Percentiles rank a stretch among this genome's conserved stretches.
phyloP scores from a whole-genome alignment of 768 basidiomycete genomes.

The Suillus clintonianus region DNA sequence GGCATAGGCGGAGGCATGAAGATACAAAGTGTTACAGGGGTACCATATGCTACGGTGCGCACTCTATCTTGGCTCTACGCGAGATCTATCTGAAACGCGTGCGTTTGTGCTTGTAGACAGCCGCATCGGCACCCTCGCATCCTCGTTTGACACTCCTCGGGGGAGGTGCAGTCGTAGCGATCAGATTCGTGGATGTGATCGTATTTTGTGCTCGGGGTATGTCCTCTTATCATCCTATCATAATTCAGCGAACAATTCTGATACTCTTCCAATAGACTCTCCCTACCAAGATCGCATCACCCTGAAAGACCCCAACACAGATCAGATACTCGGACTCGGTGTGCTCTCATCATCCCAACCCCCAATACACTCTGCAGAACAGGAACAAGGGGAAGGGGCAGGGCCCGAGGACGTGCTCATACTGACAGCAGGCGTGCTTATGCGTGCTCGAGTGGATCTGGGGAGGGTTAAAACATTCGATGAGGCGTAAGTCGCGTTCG shows the following conservation, averaged over 20 bases:
- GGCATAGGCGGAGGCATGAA: slow-evolving; percentile 39
- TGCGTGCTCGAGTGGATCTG: slow-evolving; percentile 63
- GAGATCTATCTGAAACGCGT: neutral
- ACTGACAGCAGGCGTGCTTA: slow-evolving; percentile 68
- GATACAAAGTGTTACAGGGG: slow-evolving; percentile 51
- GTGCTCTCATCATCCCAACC: slow-evolving; percentile 34
- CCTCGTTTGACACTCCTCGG: slow-evolving; percentile 63
- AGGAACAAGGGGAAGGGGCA: slow-evolving; percentile 8
- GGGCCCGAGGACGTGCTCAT: slow-evolving; percentile 19
- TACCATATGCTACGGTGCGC: slow-evolving; percentile 75
- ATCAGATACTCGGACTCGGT: slow-evolving; percentile 72
- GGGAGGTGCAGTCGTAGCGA: slow-evolving; percentile 58
- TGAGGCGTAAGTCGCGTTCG: slow-evolving; percentile 51
- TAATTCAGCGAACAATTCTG: neutral
- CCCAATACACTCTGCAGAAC: slow-evolving; percentile 17
- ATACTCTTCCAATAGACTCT: slow-evolving; percentile 46
- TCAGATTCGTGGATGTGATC: slow-evolving; percentile 79
- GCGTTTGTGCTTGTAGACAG: slow-evolving; percentile 44
- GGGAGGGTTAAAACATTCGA: slow-evolving; percentile 64
- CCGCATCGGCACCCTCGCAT: slow-evolving; percentile 69
- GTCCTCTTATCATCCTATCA: neutral
- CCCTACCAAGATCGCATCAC: slow-evolving; percentile 73
- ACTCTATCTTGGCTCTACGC: neutral
- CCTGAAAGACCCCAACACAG: slow-evolving; percentile 59
- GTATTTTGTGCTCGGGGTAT: slow-evolving; percentile 69